Conservation (phyloP, 805 yeast species). For the Metahyphopichia silvanorum region DNA sequence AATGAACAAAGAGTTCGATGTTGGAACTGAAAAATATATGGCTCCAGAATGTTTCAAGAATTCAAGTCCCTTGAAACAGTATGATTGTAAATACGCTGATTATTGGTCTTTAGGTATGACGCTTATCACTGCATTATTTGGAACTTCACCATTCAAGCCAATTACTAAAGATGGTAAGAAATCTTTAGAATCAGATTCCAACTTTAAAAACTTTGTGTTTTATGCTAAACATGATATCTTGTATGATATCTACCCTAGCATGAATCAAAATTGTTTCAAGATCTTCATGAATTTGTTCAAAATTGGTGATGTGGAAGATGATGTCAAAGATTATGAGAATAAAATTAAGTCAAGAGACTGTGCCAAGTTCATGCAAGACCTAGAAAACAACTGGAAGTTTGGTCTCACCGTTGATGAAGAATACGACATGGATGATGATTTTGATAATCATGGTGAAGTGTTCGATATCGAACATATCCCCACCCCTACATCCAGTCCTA, state of each 20-base stretch:
- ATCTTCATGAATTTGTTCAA: conserved; percentile 40
- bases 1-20: conserved; percentile 31
- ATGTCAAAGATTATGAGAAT: conserved; percentile 14
- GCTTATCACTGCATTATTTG: conserved; percentile 47
- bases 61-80: conserved; percentile 11
- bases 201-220: conserved; percentile 41
- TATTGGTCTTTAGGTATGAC: conserved; percentile 56
- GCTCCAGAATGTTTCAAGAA: conserved; percentile 47
- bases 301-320: conserved; percentile 35
- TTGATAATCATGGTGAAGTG: conserved; percentile 18
- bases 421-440: conserved; percentile 13
- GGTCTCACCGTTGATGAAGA: conserved; percentile 50
- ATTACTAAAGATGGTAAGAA: conserved; percentile 7
- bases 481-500: neutral
- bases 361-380: conserved; percentile 26
- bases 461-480: conserved; percentile 28
- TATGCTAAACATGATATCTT: conserved; percentile 36
- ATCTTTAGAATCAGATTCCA: conserved; percentile 30
- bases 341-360: conserved; percentile 32
- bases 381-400: conserved; percentile 25
- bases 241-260: conserved; percentile 47
- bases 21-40: conserved; percentile 61
- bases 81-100: conserved; percentile 48
- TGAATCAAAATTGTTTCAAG: conserved; percentile 40
- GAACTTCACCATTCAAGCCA: conserved; percentile 51